These are phyloP conservation scores for Sporothrix schenckii DNA, from an alignment of 2,329 filamentous ascomycete genomes.

Conservation along the genomic window DNA sequence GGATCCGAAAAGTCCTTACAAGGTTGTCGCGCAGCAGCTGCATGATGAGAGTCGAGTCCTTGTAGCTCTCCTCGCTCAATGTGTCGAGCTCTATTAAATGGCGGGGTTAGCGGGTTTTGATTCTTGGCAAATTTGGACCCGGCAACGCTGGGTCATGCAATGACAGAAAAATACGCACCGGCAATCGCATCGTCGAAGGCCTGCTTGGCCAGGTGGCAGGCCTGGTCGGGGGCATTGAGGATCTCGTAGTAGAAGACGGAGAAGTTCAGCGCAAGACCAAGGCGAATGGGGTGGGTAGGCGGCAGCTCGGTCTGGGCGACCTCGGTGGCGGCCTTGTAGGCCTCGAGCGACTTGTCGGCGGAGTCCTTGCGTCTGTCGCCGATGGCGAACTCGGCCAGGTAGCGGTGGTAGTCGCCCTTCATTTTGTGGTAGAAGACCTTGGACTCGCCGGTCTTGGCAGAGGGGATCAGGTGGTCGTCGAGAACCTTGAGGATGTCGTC, in stretches of 20 bases:
- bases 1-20: constrained; percentile 11
- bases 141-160: not conserved
- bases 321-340: constrained; percentile 97
- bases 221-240: constrained; percentile 96
- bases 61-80: constrained; percentile 96
- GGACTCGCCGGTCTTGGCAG: constrained; percentile 92
- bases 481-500: constrained; percentile 95
- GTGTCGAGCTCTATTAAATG: constrained; percentile 77
- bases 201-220: constrained; percentile 96
- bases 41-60: constrained; percentile 99
- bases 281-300: constrained; percentile 89
- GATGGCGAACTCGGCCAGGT: constrained; percentile 94
- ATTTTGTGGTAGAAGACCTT: constrained; percentile 99
- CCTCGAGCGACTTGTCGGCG: constrained; percentile 91
- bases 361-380: constrained; percentile 94
- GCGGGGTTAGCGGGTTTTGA: not conserved
- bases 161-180: constrained; percentile 41
- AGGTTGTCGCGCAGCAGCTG: constrained; percentile 98
- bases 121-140: not conserved
- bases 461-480: constrained; percentile 90
- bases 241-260: constrained; percentile 68
- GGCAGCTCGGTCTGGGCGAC: constrained; percentile 87
- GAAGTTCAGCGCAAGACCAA: constrained; percentile 82
- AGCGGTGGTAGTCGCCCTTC: constrained; percentile 99
- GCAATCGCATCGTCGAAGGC: constrained; percentile 96